These are phyloP conservation scores for Cladosporium austrohemisphaericum DNA, from an alignment of 2,329 filamentous ascomycete genomes.

Conservation along the genomic window DNA sequence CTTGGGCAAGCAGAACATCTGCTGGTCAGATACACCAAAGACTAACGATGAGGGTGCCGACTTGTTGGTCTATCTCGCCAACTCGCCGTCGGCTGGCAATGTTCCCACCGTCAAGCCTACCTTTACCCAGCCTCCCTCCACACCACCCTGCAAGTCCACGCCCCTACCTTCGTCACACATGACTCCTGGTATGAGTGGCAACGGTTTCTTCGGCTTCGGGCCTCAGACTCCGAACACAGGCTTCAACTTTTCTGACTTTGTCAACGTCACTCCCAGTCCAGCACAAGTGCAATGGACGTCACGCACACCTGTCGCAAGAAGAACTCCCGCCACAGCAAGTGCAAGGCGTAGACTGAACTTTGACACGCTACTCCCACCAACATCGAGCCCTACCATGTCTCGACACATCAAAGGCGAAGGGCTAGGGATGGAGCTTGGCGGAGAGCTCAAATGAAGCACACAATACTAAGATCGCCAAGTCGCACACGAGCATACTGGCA, in stretches of 20 bases:
- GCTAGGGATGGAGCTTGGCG: constrained; percentile 63
- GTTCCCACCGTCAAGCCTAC: constrained; percentile 28
- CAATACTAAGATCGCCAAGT: neutral
- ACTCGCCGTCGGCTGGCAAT: constrained; percentile 82
- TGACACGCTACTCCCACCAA: constrained; percentile 64
- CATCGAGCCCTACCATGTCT: constrained; percentile 39
- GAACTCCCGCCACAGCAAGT: constrained; percentile 66
- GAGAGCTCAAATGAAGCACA: constrained; percentile 50
- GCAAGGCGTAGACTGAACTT: constrained; percentile 78
- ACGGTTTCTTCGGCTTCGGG: constrained; percentile 54
- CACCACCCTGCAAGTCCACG: constrained; percentile 51
- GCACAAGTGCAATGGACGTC: constrained; percentile 77
- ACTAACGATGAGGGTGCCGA: constrained; percentile 76
- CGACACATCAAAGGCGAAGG: constrained; percentile 46
- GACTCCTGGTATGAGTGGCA: constrained; percentile 67
- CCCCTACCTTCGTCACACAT: constrained; percentile 80
- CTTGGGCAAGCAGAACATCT: constrained; percentile 39
- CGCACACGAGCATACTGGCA: neutral
- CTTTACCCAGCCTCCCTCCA: constrained; percentile 44
- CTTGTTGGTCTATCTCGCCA: constrained; percentile 82
- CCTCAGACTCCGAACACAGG: constrained; percentile 76
- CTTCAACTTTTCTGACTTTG: constrained; percentile 95
- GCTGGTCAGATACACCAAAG: constrained; percentile 51
- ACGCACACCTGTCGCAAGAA: constrained; percentile 55
- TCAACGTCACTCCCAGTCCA: constrained; percentile 94